These are phyloP conservation scores for Lasiosphaeria miniovina DNA, from an alignment of 495 filamentous ascomycete genomes.

Conservation along the genomic window DNA sequence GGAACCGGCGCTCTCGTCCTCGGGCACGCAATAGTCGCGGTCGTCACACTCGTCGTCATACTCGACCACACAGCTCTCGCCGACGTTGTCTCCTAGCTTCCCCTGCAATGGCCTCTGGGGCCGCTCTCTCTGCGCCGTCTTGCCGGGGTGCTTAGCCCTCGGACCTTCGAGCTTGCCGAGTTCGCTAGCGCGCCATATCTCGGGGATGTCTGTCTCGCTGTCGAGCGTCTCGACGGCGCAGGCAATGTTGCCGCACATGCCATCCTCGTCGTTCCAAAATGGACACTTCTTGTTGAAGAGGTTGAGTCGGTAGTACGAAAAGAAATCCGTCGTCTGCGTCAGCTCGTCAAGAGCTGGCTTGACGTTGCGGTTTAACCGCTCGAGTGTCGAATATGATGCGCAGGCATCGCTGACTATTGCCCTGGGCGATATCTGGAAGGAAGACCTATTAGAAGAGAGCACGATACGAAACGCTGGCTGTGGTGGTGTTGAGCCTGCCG, in stretches of 20 bases:
- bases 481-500: constrained; percentile 18
- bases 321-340: constrained; percentile 89
- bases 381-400: constrained; percentile 85
- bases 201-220: constrained; percentile 88
- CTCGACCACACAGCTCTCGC: constrained; percentile 94
- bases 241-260: constrained; percentile 96
- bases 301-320: constrained; percentile 93
- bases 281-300: constrained; percentile 94
- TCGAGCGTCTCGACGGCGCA: constrained; percentile 97
- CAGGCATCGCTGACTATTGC: constrained; percentile 80
- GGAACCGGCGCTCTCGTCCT: constrained; percentile 79
- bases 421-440: constrained; percentile 50
- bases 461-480: background rate
- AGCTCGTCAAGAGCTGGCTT: constrained; percentile 77
- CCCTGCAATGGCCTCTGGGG: constrained; percentile 74
- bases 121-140: constrained; percentile 64
- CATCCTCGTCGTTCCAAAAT: constrained; percentile 90
- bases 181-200: constrained; percentile 87
- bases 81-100: constrained; percentile 77
- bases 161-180: constrained; percentile 91
- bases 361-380: constrained; percentile 73
- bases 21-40: constrained; percentile 92
- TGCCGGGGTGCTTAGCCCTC: constrained; percentile 81
- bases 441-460: constrained; percentile 37
- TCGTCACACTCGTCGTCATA: constrained; percentile 98